These are phyloP conservation scores for Collybia nuda DNA, from an alignment of 768 basidiomycete species.

Conservation along the genomic window DNA sequence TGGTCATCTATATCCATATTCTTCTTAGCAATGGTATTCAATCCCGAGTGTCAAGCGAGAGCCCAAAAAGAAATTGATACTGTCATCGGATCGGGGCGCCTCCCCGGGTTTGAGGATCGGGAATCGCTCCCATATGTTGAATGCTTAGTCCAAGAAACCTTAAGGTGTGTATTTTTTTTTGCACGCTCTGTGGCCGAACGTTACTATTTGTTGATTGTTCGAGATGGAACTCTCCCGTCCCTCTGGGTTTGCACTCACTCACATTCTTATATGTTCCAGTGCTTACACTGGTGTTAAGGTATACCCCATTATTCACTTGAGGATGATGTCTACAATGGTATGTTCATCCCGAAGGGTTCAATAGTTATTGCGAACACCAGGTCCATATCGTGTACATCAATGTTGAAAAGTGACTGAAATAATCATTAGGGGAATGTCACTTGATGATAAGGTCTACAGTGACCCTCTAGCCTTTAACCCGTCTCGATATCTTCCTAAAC, in stretches of 20 bases:
- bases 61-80: no score
- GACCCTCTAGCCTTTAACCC: constrained; percentile 41
- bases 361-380: constrained; percentile 12
- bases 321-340: constrained; percentile 35
- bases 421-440: constrained; percentile 34
- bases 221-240: constrained; percentile 4
- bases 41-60: no score
- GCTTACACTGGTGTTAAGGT: constrained; percentile 1
- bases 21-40: no score
- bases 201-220: background rate
- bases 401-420: background rate
- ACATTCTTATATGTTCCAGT: background rate
- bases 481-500: constrained; percentile 32
- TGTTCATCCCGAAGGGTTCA: constrained; percentile 14
- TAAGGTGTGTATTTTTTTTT: constrained; percentile 9
- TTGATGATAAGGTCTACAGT: constrained; percentile 34
- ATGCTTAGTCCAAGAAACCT: no score
- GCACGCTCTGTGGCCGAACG: background rate
- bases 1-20: background rate
- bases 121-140: no score
- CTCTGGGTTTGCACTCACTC: background rate
- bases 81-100: no score
- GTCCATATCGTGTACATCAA: background rate
- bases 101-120: no score
- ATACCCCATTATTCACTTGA: constrained; percentile 16